These are phyloP conservation scores for Malania oleifera DNA, from an alignment of 164 flowering plant genomes.

Conservation along the genomic window DNA sequence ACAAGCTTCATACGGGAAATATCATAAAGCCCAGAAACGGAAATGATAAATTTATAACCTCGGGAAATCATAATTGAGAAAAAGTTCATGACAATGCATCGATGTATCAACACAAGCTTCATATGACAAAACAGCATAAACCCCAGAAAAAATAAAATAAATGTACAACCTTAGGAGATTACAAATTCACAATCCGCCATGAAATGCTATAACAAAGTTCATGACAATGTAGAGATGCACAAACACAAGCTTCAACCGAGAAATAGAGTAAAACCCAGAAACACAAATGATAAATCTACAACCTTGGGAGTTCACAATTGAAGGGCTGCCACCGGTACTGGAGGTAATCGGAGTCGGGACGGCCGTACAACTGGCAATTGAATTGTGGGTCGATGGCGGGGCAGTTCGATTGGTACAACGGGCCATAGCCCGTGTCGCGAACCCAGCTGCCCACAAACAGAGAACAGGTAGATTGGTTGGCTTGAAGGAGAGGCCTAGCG, in stretches of 20 bases:
- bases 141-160: too few relatives aligned
- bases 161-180: too few relatives aligned
- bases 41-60: too few relatives aligned
- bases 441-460: slow-evolving; percentile 75
- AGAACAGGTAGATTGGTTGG: slow-evolving; percentile 49
- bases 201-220: neutral
- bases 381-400: slow-evolving; percentile 71
- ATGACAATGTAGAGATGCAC: neutral
- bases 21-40: neutral
- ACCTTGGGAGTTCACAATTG: slow-evolving; percentile 80
- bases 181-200: too few relatives aligned
- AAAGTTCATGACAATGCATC: too few relatives aligned
- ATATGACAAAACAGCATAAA: too few relatives aligned
- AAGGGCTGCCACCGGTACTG: slow-evolving; percentile 73
- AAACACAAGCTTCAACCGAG: neutral
- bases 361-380: slow-evolving; percentile 78
- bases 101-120: too few relatives aligned
- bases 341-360: slow-evolving; percentile 82
- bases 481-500: slow-evolving; percentile 26
- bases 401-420: slow-evolving; percentile 53
- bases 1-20: too few relatives aligned
- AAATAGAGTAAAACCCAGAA: neutral
- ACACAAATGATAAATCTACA: neutral
- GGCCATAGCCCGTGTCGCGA: slow-evolving; percentile 58
- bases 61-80: too few relatives aligned